phyloP scores from a whole-genome alignment of 345 rosid genomes.

The Lepidium aucheri region DNA sequence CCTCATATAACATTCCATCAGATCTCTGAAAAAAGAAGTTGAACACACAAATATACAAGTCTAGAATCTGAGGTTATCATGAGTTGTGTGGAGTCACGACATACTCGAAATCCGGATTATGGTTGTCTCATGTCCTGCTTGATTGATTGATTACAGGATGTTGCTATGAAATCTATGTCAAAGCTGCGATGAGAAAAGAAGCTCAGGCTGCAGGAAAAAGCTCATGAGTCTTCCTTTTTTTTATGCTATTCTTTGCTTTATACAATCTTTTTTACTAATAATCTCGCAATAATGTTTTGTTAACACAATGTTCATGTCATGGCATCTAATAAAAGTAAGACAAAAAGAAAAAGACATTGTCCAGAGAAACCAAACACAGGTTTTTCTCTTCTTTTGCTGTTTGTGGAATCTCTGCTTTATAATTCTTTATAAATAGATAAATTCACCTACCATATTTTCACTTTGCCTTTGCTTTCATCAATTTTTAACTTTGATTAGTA shows the following conservation, averaged over 20 bases:
- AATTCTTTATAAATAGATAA: neutral
- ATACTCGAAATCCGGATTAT: neutral
- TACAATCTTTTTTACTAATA: neutral
- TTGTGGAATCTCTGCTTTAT: neutral
- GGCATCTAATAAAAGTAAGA: slow-evolving; percentile 22
- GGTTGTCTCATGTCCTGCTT: neutral
- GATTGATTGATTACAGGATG: slow-evolving; percentile 37
- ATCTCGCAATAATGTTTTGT: slow-evolving; percentile 10
- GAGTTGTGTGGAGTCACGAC: neutral
- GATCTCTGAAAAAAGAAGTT: neutral
- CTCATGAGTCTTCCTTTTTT: slow-evolving; percentile 26
- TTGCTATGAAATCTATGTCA: slow-evolving; percentile 78
- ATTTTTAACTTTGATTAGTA: neutral
- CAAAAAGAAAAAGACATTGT: slow-evolving; percentile 14
- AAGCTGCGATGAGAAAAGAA: slow-evolving; percentile 59
- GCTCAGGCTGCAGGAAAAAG: slow-evolving; percentile 40
- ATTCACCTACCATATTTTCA: neutral
- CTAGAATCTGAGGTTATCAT: too few relatives aligned
- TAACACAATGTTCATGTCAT: slow-evolving; percentile 7
- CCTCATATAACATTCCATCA: neutral
- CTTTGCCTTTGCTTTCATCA: neutral
- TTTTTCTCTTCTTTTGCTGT: slow-evolving; percentile 8
- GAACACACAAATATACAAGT: too few relatives aligned
- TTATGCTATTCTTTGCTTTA: neutral
- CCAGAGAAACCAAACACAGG: slow-evolving; percentile 9